Evolutionary conservation across 331 rosid genomes (phyloP).

Genomic region (Pyracantha coccinea): DNA sequence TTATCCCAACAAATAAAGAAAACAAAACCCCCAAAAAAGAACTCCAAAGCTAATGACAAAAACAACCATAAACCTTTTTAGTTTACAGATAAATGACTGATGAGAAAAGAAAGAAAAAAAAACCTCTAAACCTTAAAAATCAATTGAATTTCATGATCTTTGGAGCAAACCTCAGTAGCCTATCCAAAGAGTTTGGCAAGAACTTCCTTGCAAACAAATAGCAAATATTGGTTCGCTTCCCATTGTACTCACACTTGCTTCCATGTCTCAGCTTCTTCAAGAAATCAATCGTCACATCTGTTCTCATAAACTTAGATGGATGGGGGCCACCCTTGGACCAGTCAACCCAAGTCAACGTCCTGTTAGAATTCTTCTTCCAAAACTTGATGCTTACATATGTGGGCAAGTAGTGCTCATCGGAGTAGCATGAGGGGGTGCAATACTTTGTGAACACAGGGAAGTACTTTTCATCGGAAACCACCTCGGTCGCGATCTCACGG

Average conservation of each 20-base stretch:
- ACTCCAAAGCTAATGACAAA: background rate
- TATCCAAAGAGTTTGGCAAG: slow-evolving; percentile 49
- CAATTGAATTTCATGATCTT: slow-evolving; percentile 61
- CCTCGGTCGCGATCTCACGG: slow-evolving; percentile 36
- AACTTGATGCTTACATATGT: slow-evolving; percentile 38
- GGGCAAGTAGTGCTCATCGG: slow-evolving; percentile 77
- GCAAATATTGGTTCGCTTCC: slow-evolving; percentile 37
- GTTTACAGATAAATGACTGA: background rate
- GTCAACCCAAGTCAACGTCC: slow-evolving; percentile 77
- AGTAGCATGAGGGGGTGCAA: slow-evolving; percentile 41
- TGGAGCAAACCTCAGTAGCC: slow-evolving; percentile 60
- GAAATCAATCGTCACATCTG: slow-evolving; percentile 32
- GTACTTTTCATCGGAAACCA: slow-evolving; percentile 38
- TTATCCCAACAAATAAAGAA: background rate
- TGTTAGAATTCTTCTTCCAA: slow-evolving; percentile 53
- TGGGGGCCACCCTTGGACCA: slow-evolving; percentile 80
- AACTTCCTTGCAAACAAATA: slow-evolving; percentile 89
- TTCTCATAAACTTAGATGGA: slow-evolving; percentile 41
- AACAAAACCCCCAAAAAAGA: background rate
- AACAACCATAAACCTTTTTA: background rate
- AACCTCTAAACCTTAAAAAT: background rate
- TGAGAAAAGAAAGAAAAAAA: background rate
- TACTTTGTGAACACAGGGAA: slow-evolving; percentile 30
- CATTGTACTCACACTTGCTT: slow-evolving; percentile 47
- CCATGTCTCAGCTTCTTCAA: slow-evolving; percentile 54